Evolutionary conservation across 2,329 filamentous ascomycete species (phyloP), one percentile per base, ranked within the genome.

Genomic region (Fusarium sublunatum): DNA sequence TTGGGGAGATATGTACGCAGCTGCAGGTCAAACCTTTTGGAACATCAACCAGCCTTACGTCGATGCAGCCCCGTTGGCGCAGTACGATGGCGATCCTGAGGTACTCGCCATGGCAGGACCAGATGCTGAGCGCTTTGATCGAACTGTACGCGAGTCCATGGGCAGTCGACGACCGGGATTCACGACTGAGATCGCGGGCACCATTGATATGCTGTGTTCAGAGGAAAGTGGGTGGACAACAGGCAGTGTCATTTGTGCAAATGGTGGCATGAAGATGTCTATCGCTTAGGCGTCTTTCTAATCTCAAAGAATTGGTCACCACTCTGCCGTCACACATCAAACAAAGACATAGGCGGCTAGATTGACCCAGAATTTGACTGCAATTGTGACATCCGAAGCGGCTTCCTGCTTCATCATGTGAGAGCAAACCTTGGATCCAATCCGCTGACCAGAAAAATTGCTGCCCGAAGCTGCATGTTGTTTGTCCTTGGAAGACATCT

Each of bases 221-320:
- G 82, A 82, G 10, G 89, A 91, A 73, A 82, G 81, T 35, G 84
- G 81, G 3, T 91, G 88, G 88, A 88, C 86, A 55, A 91, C 89
- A 1, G 89, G 89, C 5, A 88, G 85, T 70, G 84, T 91, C 29
- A 81, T 91, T n/a, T 90, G 86, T 75, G 88, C 88, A 12, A 91
- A 91, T 68, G 89, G 89, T 4, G 77, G 78, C 9, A 77, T 77
- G 74, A 76, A 73, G 66, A 77, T 77, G 74, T 73, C 72, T 19
- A 74, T 75, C 58, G 74, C 75, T 12, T 76, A 69, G 53, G 24
- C 26, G 22, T 28, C 29, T 25, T 28, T 9, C 10, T 25, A n/a
- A 13, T 35, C 43, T 43, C n/a, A 32, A 35, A 40, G 9, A 11
- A 28, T 13, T 41, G 7, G 6, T 32, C 31, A 25, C 38, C 11